Evolutionary conservation across 2,329 filamentous ascomycete species (phyloP).

Genomic region (Atkinsonella texensis): DNA sequence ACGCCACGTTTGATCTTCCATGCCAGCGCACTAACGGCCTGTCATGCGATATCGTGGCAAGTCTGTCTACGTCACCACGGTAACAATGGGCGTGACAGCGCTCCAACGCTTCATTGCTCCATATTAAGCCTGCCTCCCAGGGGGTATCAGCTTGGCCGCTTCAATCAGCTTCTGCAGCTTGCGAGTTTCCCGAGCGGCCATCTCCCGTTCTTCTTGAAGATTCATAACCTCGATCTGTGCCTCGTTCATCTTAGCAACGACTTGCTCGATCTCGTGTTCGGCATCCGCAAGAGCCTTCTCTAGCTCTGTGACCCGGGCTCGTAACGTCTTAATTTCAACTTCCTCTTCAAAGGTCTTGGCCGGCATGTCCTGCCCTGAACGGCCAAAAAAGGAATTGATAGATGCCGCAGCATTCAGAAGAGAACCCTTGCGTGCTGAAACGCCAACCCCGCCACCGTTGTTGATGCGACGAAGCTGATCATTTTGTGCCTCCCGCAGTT

Average conservation of each 20-base stretch:
- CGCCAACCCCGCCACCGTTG: conserved; percentile 24
- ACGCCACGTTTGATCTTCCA: not conserved
- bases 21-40: not conserved
- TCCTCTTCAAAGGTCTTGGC: conserved; percentile 60
- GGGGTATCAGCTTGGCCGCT: conserved; percentile 45
- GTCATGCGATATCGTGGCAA: too few species aligned
- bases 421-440: conserved; percentile 20
- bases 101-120: too few species aligned
- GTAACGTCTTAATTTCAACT: conserved; percentile 61
- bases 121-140: conserved; percentile 10
- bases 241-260: conserved; percentile 66
- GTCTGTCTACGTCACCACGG: not conserved
- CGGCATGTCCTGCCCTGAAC: conserved; percentile 35
- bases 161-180: conserved; percentile 56
- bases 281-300: conserved; percentile 52
- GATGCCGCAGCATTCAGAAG: conserved; percentile 20
- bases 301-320: conserved; percentile 69
- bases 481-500: conserved; percentile 65
- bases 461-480: conserved; percentile 66
- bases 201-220: conserved; percentile 63
- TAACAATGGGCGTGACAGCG: not conserved
- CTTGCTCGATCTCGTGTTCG: conserved; percentile 72
- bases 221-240: conserved; percentile 76
- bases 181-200: conserved; percentile 59
- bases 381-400: conserved; percentile 21